Conservation (phyloP, 768 basidiomycete species). For the Tulasnella sp. region DNA sequence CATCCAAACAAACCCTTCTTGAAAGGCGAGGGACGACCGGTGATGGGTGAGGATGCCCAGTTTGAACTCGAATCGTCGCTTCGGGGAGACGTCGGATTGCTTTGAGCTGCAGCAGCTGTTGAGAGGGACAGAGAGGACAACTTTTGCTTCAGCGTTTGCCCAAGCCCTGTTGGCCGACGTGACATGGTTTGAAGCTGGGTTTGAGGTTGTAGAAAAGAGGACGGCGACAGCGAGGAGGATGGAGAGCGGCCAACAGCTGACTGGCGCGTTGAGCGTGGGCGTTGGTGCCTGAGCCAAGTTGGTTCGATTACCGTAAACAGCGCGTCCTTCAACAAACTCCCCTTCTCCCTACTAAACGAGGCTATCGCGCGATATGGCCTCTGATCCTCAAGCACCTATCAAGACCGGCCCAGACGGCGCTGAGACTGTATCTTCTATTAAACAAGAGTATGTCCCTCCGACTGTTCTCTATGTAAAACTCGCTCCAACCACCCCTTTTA, state of each 20-base stretch:
- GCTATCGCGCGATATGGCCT: background rate
- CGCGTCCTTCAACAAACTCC: slow-evolving; percentile 16
- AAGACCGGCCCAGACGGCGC: background rate
- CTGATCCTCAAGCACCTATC: background rate
- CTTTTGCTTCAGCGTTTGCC: slow-evolving; percentile 39
- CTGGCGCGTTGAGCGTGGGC: slow-evolving; percentile 11
- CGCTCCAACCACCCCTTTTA: slow-evolving; percentile 11
- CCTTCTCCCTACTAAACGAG: background rate
- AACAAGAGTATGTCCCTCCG: background rate
- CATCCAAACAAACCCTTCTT: slow-evolving; percentile 33
- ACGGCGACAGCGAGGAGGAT: background rate
- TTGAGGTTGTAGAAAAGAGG: background rate
- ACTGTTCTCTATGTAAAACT: background rate
- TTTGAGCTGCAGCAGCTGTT: slow-evolving; percentile 32
- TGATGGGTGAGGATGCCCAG: slow-evolving; percentile 21
- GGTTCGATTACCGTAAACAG: slow-evolving; percentile 14
- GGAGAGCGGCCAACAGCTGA: background rate
- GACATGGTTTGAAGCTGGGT: slow-evolving; percentile 18
- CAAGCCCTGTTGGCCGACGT: slow-evolving; percentile 1
- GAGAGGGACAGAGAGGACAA: slow-evolving; percentile 37
- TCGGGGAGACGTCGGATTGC: slow-evolving; percentile 27
- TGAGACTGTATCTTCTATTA: background rate
- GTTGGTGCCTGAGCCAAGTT: slow-evolving; percentile 7
- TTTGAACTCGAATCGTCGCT: slow-evolving; percentile 38
- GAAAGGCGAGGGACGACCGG: background rate